Conservation (phyloP, 1,284 basidiomycete species). For the Tylopilus orsonianus region DNA sequence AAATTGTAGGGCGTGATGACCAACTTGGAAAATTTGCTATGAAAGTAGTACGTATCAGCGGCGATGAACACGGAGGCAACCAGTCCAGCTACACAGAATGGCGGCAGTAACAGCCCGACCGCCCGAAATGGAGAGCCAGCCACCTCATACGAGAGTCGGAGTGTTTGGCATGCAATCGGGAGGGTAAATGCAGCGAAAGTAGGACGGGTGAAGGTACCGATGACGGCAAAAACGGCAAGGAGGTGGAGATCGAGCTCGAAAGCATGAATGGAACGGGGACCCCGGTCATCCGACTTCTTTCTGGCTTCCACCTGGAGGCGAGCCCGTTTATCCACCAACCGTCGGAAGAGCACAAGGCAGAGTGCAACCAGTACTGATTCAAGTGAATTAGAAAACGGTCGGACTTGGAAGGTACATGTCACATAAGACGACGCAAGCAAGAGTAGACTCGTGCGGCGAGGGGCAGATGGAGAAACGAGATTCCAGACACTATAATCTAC, state of each 20-base stretch:
- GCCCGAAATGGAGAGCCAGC: slow-evolving; percentile 15
- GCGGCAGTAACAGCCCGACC: slow-evolving; percentile 12
- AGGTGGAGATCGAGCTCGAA: slow-evolving; percentile 20
- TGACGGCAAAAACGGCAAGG: slow-evolving; percentile 28
- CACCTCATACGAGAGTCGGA: slow-evolving; percentile 16
- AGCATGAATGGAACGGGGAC: neutral
- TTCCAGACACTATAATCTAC: slow-evolving; percentile 34
- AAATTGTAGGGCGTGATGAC: slow-evolving; percentile 42
- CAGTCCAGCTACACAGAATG: slow-evolving; percentile 22
- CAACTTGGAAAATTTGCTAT: slow-evolving; percentile 16
- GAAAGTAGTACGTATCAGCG: slow-evolving; percentile 37
- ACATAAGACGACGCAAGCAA: slow-evolving; percentile 42
- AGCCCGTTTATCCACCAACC: slow-evolving; percentile 7
- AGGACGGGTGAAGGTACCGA: slow-evolving; percentile 37
- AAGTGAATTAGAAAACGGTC: slow-evolving; percentile 42
- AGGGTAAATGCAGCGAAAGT: slow-evolving; percentile 39
- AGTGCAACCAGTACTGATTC: slow-evolving; percentile 37
- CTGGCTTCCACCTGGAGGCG: neutral
- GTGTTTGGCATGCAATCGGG: slow-evolving; percentile 31
- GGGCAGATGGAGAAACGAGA: slow-evolving; percentile 24
- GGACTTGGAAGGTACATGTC: slow-evolving; percentile 39
- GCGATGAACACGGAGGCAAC: slow-evolving; percentile 22
- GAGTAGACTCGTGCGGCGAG: slow-evolving; percentile 29
- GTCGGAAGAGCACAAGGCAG: slow-evolving; percentile 27
- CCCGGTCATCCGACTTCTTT: neutral